Evolutionary conservation across 1,284 basidiomycete species (phyloP).

Genomic region (Cutaneotrichosporon curvatum): DNA sequence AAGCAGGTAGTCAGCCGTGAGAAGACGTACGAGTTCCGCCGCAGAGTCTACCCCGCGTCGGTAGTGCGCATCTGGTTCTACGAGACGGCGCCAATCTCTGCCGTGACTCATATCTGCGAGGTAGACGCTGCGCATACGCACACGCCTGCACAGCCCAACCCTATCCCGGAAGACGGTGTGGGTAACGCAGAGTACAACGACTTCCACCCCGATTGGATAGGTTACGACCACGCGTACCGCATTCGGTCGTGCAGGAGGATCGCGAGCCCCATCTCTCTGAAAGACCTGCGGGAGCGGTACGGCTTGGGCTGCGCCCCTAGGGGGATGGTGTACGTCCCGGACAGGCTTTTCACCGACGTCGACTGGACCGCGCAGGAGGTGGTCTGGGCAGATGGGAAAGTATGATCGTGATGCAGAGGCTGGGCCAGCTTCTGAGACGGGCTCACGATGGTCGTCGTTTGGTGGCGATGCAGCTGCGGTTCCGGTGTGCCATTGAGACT

Average conservation of each 20-base stretch:
- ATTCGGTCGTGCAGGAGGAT: slow-evolving; percentile 14
- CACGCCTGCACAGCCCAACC: background rate
- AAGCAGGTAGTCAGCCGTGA: slow-evolving; percentile 11
- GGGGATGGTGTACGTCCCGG: slow-evolving; percentile 21
- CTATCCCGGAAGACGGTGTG: slow-evolving; percentile 6
- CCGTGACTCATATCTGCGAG: slow-evolving; percentile 22
- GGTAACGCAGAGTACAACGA: slow-evolving; percentile 18
- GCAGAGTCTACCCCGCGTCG: slow-evolving; percentile 11
- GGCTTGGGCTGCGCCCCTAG: slow-evolving; percentile 17
- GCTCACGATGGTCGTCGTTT: no score
- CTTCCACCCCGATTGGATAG: slow-evolving; percentile 10
- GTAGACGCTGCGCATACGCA: slow-evolving; percentile 1
- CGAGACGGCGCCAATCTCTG: slow-evolving; percentile 15
- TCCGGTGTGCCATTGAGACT: no score
- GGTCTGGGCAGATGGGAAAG: slow-evolving; percentile 11
- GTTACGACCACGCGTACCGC: slow-evolving; percentile 22
- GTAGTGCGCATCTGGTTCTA: slow-evolving; percentile 23
- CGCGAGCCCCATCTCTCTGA: slow-evolving; percentile 7
- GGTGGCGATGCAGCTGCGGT: no score
- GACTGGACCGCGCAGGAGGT: slow-evolving; percentile 14
- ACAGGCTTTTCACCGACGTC: slow-evolving; percentile 10
- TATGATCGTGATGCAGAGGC: no score
- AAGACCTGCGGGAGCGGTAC: slow-evolving; percentile 9
- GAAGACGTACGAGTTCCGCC: slow-evolving; percentile 22
- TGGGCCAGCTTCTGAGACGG: no score